Evolutionary conservation across 2,329 filamentous ascomycete species (phyloP), one percentile per base, ranked within the genome.

Genomic region (Pseudopyrenochaeta lycopersici): DNA sequence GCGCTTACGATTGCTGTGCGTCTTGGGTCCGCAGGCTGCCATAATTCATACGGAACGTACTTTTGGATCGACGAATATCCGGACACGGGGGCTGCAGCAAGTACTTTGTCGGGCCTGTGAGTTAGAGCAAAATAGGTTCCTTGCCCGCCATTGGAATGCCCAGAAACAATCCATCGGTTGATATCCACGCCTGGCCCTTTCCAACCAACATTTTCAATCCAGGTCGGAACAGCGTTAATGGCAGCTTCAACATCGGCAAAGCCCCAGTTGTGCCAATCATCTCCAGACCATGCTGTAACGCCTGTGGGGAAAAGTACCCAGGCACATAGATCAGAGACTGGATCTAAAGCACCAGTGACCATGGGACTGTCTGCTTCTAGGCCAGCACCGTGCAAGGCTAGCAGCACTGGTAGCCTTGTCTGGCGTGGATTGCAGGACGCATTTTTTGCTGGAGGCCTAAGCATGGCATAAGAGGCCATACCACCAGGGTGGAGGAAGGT

Each of bases 261-360:
- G 0, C 84, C 84, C 83, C 84, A 87, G 4, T 75, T 79, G 64
- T 86, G 85, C 85, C 85, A 87, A 62, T 87, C 85, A 67, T 87
- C 84, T 20, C 81, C 81, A 60, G 82, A 84, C 85, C 85, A 87
- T 5, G 82, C 71, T 15, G 83, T 86, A 14, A 82, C 82, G 18
- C 84, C 85, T 3, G 80, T 83, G 9, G 85, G 84, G 59, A 84
- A 81, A 14, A 87, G 46, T 1, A 82, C 73, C 82, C 83, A 87
- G 2, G 82, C 79, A 55, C 81, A 83, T 18, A 86, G 69, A 53
- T 84, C 79, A 18, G 81, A 76, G 1, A 83, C 72, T 17, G 74
- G 71, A 64, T 85, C 79, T 30, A 87, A 69, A 52, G 79, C 77
- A 47, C 80, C 76, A 36, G 79, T 74, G 1, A 81, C 79, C 56